Percentiles rank a stretch among this genome's conserved stretches.
phyloP scores from a whole-genome alignment of 345 rosid species.

The Citrus australasica region DNA sequence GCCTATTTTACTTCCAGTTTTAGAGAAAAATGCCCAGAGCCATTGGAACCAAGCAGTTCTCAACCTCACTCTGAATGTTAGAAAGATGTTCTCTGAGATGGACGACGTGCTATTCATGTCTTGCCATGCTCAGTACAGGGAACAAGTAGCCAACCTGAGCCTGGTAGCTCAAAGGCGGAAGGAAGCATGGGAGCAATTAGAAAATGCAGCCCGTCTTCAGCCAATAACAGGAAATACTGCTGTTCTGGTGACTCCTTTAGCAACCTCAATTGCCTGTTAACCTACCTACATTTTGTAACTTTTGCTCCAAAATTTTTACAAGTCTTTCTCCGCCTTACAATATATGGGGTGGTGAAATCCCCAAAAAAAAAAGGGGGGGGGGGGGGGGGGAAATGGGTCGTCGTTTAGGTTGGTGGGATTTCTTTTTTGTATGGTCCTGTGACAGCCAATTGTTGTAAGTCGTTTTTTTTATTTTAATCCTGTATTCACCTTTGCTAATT shows the following conservation, averaged over 20 bases:
- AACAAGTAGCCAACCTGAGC: slow-evolving; percentile 53
- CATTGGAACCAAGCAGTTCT: slow-evolving; percentile 91
- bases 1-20: slow-evolving; percentile 62
- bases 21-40: slow-evolving; percentile 63
- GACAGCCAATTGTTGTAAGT: slow-evolving; percentile 30
- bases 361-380: not conserved
- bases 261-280: slow-evolving; percentile 50
- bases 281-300: not conserved
- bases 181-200: slow-evolving; percentile 62
- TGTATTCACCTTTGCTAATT: slow-evolving; percentile 6
- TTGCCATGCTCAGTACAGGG: slow-evolving; percentile 53
- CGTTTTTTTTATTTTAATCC: not conserved
- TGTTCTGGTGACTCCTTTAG: slow-evolving; percentile 56
- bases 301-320: not conserved
- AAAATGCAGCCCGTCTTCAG: slow-evolving; percentile 61
- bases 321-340: not conserved
- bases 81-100: slow-evolving; percentile 80
- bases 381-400: slow-evolving; percentile 10
- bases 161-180: slow-evolving; percentile 48
- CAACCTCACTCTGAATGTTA: slow-evolving; percentile 59
- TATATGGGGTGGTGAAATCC: not conserved
- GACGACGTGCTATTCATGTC: slow-evolving; percentile 61
- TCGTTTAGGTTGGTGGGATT: slow-evolving; percentile 18
- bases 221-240: slow-evolving; percentile 63
- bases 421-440: slow-evolving; percentile 23